These are phyloP conservation scores for Apiospora koreana DNA, from an alignment of 2,329 filamentous ascomycete genomes.

Conservation along the genomic window DNA sequence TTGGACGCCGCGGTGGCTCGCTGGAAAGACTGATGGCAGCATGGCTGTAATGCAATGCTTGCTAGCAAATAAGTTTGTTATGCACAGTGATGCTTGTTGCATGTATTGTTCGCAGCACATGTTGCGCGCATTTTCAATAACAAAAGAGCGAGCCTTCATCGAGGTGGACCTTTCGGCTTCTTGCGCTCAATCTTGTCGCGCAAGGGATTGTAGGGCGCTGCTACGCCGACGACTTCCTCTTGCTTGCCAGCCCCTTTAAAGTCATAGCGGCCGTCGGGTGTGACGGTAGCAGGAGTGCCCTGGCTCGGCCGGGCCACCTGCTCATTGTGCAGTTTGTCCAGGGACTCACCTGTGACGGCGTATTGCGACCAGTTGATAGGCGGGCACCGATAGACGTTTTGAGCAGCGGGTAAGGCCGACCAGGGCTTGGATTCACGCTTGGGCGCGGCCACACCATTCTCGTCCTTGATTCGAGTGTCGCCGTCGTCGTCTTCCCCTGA, in stretches of 20 bases:
- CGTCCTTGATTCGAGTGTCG: neutral
- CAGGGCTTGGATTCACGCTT: constrained; percentile 44
- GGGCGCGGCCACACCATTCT: constrained; percentile 13
- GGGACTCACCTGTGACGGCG: constrained; percentile 79
- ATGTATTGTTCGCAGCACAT: neutral
- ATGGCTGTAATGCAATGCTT: neutral
- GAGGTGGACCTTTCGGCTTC: constrained; percentile 31
- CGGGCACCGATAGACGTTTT: constrained; percentile 82
- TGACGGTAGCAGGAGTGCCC: constrained; percentile 50
- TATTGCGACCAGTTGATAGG: constrained; percentile 96
- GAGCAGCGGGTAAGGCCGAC: constrained; percentile 70
- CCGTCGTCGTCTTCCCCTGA: constrained; percentile 7
- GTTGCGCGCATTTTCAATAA: neutral
- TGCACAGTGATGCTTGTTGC: neutral
- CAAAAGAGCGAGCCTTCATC: neutral
- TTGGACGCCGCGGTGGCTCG: neutral
- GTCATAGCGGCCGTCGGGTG: constrained; percentile 49
- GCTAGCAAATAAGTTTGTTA: neutral
- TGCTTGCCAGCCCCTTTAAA: constrained; percentile 44
- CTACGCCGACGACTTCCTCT: constrained; percentile 51
- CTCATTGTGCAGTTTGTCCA: constrained; percentile 83
- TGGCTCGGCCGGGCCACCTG: constrained; percentile 67
- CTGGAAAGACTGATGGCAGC: neutral
- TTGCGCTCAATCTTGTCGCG: constrained; percentile 47
- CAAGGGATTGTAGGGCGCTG: constrained; percentile 56